Evolutionary conservation across 768 basidiomycete genomes (phyloP).

Genomic region (Psilocybe cyanescens): DNA sequence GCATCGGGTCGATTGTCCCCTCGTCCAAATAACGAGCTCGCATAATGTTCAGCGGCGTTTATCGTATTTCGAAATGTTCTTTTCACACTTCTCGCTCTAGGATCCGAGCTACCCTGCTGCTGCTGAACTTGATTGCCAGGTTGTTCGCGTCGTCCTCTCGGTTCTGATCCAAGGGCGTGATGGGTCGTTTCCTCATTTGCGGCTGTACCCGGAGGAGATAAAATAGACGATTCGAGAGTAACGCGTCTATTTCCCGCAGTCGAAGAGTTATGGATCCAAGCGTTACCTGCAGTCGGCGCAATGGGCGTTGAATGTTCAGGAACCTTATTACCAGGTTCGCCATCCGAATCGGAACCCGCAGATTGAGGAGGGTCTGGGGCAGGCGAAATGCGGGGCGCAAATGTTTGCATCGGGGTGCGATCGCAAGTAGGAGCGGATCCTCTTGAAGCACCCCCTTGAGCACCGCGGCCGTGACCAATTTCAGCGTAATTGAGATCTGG

Average conservation of each 20-base stretch:
- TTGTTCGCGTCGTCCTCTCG: slow-evolving; percentile 23
- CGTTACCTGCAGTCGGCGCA: slow-evolving; percentile 9
- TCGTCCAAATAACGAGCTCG: slow-evolving; percentile 71
- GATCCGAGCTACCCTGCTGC: slow-evolving; percentile 23
- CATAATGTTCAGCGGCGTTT: slow-evolving; percentile 72
- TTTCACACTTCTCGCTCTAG: slow-evolving; percentile 58
- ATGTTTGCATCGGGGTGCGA: slow-evolving; percentile 22
- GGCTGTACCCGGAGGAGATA: slow-evolving; percentile 24
- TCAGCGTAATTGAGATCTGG: slow-evolving; percentile 79
- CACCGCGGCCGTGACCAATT: slow-evolving; percentile 73
- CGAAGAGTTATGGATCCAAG: slow-evolving; percentile 8
- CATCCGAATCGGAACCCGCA: slow-evolving; percentile 23
- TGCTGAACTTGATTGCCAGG: slow-evolving; percentile 1
- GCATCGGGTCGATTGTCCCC: slow-evolving; percentile 25
- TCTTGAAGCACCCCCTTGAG: slow-evolving; percentile 26
- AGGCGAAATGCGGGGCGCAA: slow-evolving; percentile 15
- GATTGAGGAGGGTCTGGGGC: slow-evolving; percentile 17
- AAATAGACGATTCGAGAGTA: neutral
- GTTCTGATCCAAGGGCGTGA: slow-evolving; percentile 25
- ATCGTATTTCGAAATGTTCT: slow-evolving; percentile 70
- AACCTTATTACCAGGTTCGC: slow-evolving; percentile 2
- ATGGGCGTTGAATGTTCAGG: slow-evolving; percentile 15
- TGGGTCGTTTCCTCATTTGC: slow-evolving; percentile 42
- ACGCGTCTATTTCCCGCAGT: neutral
- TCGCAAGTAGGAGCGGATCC: slow-evolving; percentile 15